phyloP scores from a whole-genome alignment of 495 filamentous ascomycete species.

The Penicillium psychrofluorescens region DNA sequence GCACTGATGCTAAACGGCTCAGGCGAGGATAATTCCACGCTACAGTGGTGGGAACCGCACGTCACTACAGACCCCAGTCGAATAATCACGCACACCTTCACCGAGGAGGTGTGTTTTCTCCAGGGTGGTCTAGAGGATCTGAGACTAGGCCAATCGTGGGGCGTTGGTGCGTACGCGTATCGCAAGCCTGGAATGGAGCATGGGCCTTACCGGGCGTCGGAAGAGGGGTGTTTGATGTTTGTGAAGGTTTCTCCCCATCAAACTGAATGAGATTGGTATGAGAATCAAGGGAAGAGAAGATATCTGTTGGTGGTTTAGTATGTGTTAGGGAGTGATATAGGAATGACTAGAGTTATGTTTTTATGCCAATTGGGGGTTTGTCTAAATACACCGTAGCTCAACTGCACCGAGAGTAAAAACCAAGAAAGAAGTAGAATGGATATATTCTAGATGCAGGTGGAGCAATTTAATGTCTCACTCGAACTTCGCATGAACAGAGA shows the following conservation, averaged over 20 bases:
- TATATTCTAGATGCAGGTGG: too few species aligned
- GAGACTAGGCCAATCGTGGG: slow-evolving; percentile 11
- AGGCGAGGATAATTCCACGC: slow-evolving; percentile 10
- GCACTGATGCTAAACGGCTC: slow-evolving; percentile 16
- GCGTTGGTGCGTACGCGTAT: slow-evolving; percentile 18
- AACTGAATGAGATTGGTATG: too few species aligned
- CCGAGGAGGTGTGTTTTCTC: slow-evolving; percentile 21
- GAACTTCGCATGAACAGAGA: too few species aligned
- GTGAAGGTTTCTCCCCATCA: slow-evolving; percentile 8
- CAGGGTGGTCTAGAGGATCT: slow-evolving; percentile 18
- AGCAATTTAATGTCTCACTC: too few species aligned
- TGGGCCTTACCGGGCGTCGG: slow-evolving; percentile 12
- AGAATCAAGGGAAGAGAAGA: too few species aligned
- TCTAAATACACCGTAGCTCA: too few species aligned
- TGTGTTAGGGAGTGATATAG: too few species aligned
- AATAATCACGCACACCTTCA: slow-evolving; percentile 16
- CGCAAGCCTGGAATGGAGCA: slow-evolving; percentile 16
- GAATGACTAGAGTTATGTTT: too few species aligned
- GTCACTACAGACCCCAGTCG: neutral
- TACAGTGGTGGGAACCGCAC: slow-evolving; percentile 22
- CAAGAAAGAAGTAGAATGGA: too few species aligned
- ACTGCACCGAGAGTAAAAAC: too few species aligned
- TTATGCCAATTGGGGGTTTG: too few species aligned
- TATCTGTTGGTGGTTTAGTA: too few species aligned
- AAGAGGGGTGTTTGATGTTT: slow-evolving; percentile 18